Percentiles rank a stretch among this genome's conserved stretches.
Evolutionary conservation across 2,329 filamentous ascomycete genomes (phyloP).

Genomic region (Colletotrichum tropicale): DNA sequence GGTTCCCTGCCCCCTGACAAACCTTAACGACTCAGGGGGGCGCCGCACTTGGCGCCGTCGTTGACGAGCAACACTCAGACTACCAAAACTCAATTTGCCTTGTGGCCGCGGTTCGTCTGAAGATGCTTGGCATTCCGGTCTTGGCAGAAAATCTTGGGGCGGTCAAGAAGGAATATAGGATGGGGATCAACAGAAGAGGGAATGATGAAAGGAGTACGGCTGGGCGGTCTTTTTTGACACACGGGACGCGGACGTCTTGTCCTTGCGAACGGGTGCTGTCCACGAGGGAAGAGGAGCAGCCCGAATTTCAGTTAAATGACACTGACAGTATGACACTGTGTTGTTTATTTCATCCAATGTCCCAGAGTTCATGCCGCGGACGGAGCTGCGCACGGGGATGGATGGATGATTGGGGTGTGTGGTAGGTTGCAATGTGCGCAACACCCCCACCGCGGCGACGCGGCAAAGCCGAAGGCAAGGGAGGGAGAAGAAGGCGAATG

Average conservation of each 20-base stretch:
- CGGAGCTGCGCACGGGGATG: background rate
- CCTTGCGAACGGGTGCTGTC: background rate
- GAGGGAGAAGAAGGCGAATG: background rate
- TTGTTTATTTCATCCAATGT: background rate
- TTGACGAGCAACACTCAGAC: background rate
- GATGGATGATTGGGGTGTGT: background rate
- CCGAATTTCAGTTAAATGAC: background rate
- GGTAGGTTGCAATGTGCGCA: background rate
- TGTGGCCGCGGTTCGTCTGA: background rate
- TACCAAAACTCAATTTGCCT: background rate
- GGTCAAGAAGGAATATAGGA: background rate
- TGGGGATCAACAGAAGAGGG: background rate
- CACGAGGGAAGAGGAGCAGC: background rate
- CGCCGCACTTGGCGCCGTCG: background rate
- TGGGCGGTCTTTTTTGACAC: background rate
- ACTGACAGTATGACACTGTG: background rate
- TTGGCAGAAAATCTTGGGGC: background rate
- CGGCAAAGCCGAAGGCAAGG: slow-evolving; percentile 25
- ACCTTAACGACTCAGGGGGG: background rate
- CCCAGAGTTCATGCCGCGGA: background rate
- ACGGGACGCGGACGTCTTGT: background rate
- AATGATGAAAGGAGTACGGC: background rate
- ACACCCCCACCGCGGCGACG: slow-evolving; percentile 31
- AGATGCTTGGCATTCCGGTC: background rate
- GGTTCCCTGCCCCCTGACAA: background rate